Conservation (phyloP, 2,329 filamentous ascomycete species). For the Fusarium chuoi region DNA sequence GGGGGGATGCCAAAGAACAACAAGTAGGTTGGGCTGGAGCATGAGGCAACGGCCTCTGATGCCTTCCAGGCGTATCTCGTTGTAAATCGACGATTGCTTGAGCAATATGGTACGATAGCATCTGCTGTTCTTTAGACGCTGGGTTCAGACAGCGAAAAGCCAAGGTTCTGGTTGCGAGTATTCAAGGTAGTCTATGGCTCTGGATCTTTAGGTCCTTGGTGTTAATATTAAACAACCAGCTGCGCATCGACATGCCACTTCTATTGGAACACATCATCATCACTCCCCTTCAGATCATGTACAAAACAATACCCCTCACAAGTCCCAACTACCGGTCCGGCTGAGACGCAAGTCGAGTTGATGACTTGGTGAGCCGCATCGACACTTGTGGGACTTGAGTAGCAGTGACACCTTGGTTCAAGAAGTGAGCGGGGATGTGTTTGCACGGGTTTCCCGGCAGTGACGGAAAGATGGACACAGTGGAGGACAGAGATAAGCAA, state of each 20-base stretch:
- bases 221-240: neutral
- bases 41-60: neutral
- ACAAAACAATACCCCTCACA: neutral
- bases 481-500: slow-evolving; percentile 15
- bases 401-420: neutral
- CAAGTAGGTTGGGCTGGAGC: neutral
- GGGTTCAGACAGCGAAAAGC: neutral
- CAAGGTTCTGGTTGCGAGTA: neutral
- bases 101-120: neutral
- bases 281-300: neutral
- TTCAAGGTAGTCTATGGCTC: neutral
- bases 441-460: slow-evolving; percentile 25
- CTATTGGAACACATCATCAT: neutral
- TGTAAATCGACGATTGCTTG: neutral
- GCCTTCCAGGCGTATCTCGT: neutral
- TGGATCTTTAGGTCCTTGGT: neutral
- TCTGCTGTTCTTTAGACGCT: neutral
- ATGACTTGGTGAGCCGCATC: slow-evolving; percentile 17
- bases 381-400: slow-evolving; percentile 1
- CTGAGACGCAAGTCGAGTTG: neutral
- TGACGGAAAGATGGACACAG: neutral
- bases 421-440: neutral
- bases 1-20: neutral
- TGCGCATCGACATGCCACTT: no score
- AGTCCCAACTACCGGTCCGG: neutral